Percentiles rank a stretch among this genome's conserved stretches.
Conservation (phyloP, 805 yeast species). For the Starmerella kuoi region DNA sequence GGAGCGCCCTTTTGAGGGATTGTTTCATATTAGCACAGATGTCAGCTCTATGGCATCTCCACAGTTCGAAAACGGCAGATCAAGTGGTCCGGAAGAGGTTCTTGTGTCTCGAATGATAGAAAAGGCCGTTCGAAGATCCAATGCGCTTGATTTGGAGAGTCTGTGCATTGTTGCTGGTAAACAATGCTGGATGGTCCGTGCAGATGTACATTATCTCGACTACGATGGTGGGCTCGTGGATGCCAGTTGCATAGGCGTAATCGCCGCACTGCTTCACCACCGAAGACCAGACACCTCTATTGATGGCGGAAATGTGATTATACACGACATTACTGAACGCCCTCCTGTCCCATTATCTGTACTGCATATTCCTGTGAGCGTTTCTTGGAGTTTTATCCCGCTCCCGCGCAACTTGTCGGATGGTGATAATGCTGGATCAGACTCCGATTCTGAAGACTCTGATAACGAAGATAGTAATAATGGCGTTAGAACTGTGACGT, state of each 20-base stretch:
- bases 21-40: constrained; percentile 73
- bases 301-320: constrained; percentile 35
- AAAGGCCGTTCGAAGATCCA: constrained; percentile 80
- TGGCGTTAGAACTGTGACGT: not conserved
- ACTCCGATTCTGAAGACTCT: constrained; percentile 35
- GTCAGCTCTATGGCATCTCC: constrained; percentile 84
- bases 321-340: constrained; percentile 64
- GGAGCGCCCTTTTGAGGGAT: constrained; percentile 88
- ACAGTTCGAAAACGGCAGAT: constrained; percentile 59
- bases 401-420: constrained; percentile 28
- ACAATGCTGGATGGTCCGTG: constrained; percentile 83
- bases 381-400: constrained; percentile 77
- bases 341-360: constrained; percentile 79
- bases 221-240: constrained; percentile 91
- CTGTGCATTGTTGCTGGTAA: constrained; percentile 83
- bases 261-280: constrained; percentile 73
- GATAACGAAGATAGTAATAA: constrained; percentile 63
- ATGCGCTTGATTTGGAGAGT: constrained; percentile 81
- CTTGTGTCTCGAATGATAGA: constrained; percentile 73
- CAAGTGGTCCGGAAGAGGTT: constrained; percentile 68
- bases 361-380: constrained; percentile 79
- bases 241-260: constrained; percentile 79
- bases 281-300: constrained; percentile 73
- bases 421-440: constrained; percentile 2
- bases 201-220: constrained; percentile 77